A percentile compares a stretch with the other conserved stretches of the same genome.
phyloP scores from a whole-genome alignment of 2,329 filamentous ascomycete genomes.

The Cadophora sp. region DNA sequence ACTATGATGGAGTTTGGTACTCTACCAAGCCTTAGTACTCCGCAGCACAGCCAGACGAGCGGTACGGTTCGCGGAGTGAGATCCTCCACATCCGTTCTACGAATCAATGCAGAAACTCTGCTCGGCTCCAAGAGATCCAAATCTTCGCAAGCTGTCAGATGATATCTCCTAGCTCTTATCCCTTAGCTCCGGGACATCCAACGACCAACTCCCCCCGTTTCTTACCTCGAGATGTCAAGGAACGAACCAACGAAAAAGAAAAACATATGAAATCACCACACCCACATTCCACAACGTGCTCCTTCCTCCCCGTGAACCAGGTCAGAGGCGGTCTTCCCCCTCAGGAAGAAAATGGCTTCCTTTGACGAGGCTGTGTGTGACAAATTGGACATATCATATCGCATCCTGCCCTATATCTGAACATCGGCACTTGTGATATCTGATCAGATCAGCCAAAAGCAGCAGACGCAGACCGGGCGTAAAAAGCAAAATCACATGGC shows the following conservation, averaged over 20 bases:
- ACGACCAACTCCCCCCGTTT: not conserved
- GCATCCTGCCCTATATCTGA: constrained; percentile 16
- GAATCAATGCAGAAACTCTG: not conserved
- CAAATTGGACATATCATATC: not conserved
- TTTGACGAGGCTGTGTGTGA: constrained; percentile 10
- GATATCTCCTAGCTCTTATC: constrained; percentile 9
- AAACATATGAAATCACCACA: not conserved
- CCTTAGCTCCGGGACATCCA: not conserved
- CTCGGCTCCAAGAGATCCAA: not conserved
- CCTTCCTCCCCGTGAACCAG: constrained; percentile 15
- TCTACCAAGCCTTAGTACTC: not conserved
- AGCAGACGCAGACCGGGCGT: not conserved
- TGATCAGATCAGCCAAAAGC: not conserved
- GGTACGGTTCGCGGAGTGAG: constrained; percentile 14
- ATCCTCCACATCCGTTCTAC: constrained; percentile 14
- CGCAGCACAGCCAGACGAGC: not conserved
- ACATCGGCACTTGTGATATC: constrained; percentile 24
- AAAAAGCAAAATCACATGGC: not conserved
- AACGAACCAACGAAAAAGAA: not conserved
- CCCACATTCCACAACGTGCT: not conserved
- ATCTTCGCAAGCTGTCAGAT: constrained; percentile 17
- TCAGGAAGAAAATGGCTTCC: constrained; percentile 1
- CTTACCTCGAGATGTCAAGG: not conserved
- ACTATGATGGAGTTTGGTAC: not conserved
- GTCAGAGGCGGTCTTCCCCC: constrained; percentile 20